Conservation (phyloP, 345 rosid species). For the Salix purpurea region DNA sequence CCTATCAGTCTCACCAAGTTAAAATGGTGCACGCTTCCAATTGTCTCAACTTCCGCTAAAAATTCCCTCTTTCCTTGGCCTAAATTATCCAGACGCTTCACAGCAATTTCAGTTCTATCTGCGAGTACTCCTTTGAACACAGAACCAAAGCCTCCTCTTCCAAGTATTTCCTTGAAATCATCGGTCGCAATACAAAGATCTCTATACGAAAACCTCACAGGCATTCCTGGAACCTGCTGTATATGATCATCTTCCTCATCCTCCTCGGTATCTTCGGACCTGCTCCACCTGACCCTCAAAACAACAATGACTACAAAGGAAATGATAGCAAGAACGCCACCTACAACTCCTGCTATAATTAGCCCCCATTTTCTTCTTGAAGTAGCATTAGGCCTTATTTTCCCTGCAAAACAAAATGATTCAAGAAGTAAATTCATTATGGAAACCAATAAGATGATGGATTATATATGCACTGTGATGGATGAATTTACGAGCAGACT, state of each 20-base stretch:
- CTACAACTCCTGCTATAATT: not conserved
- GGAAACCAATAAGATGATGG: not conserved
- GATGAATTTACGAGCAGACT: not conserved
- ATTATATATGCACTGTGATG: not conserved
- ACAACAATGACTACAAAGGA: not conserved
- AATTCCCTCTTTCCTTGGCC: slow-evolving; percentile 62
- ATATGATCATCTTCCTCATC: not conserved
- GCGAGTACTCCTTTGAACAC: slow-evolving; percentile 67
- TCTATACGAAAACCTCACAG: slow-evolving; percentile 48
- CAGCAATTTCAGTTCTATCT: slow-evolving; percentile 67
- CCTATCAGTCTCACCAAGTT: slow-evolving; percentile 29
- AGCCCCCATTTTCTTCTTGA: not conserved
- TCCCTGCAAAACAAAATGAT: not conserved
- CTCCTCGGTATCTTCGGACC: not conserved
- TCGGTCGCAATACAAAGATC: slow-evolving; percentile 51
- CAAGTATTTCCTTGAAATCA: slow-evolving; percentile 49
- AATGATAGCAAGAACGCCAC: not conserved
- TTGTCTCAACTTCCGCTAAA: slow-evolving; percentile 61
- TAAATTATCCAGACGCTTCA: slow-evolving; percentile 69
- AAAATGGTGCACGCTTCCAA: slow-evolving; percentile 61
- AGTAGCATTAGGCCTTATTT: too few species aligned
- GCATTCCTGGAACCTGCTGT: slow-evolving; percentile 14
- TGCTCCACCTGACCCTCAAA: not conserved
- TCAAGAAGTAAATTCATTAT: too few species aligned
- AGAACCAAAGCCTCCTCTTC: slow-evolving; percentile 79